These are phyloP conservation scores for Chrysanthemum lavandulifolium DNA, from an alignment of 129 eudicot genomes.

Conservation along the genomic window DNA sequence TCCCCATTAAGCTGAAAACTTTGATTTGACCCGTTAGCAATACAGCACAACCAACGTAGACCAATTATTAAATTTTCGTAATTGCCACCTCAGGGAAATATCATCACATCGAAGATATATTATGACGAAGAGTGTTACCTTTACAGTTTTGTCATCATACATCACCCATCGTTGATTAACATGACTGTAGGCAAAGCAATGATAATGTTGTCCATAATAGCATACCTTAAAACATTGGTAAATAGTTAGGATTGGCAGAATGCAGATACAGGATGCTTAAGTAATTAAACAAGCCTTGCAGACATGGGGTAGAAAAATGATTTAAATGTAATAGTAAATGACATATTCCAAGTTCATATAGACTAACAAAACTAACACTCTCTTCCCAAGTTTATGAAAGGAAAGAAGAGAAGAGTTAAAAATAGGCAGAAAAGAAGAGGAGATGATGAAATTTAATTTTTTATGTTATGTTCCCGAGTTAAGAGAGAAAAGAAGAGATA, in stretches of 20 bases:
- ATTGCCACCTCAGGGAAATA: not conserved
- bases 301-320: no score
- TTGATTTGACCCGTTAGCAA: not conserved
- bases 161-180: conserved; percentile 74
- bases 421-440: no score
- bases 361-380: not conserved
- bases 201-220: conserved; percentile 96
- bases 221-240: conserved; percentile 55
- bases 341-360: not conserved
- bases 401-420: no score
- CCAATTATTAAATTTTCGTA: not conserved
- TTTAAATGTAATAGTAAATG: not conserved
- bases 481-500: no score
- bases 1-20: not conserved
- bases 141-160: conserved; percentile 96
- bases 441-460: no score
- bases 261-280: not conserved
- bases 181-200: conserved; percentile 85
- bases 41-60: not conserved
- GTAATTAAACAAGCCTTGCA: not conserved
- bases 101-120: conserved; percentile 1
- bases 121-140: conserved; percentile 44
- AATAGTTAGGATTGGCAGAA: not conserved
- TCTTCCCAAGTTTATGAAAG: no score
- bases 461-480: no score